These are phyloP conservation scores for Nicotiana rustica DNA, from an alignment of 305 asterid species.

Conservation along the genomic window DNA sequence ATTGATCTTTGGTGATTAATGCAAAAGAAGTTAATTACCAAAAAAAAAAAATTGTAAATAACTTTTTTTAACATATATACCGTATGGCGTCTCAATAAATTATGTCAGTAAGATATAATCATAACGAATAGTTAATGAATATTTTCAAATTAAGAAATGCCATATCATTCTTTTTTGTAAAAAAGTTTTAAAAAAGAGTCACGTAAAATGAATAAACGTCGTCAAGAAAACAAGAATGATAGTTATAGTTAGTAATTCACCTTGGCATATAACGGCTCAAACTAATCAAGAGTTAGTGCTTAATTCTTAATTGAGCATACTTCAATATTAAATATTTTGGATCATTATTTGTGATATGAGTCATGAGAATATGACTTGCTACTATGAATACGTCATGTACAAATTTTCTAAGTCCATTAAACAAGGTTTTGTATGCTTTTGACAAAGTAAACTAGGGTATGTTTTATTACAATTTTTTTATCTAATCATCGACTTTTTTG, in stretches of 20 bases:
- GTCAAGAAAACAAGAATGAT: not conserved
- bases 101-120: not conserved
- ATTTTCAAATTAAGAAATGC: not conserved
- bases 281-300: not conserved
- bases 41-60: no score
- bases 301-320: slow-evolving; percentile 1
- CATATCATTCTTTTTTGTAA: no score
- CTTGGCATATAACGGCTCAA: not conserved
- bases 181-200: not conserved
- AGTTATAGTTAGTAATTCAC: not conserved
- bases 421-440: slow-evolving; percentile 17
- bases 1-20: no score
- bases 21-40: no score
- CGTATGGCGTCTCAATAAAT: not conserved
- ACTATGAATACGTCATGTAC: not conserved
- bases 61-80: no score
- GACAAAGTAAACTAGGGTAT: not conserved
- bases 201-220: not conserved
- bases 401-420: slow-evolving; percentile 1
- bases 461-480: not conserved
- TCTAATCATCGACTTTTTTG: not conserved
- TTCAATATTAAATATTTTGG: not conserved
- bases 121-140: not conserved
- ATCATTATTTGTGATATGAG: not conserved
- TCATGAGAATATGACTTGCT: not conserved